Base-by-base conservation (phyloP, 2,329 filamentous ascomycete genomes). In the Aspergillus alliaceus region DNA sequence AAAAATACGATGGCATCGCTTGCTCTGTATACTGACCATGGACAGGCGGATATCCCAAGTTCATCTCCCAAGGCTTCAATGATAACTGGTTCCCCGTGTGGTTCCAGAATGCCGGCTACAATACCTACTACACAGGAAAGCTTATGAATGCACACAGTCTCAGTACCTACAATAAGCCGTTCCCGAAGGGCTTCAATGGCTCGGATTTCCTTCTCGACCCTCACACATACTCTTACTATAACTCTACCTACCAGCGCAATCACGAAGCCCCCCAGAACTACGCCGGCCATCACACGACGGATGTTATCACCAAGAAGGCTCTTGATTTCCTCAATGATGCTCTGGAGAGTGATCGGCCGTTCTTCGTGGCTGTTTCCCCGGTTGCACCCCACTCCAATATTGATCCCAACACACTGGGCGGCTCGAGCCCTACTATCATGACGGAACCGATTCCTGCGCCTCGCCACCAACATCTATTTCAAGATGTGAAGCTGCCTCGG, bases 331-430 rank as follows among this genome's bases (percentile, higher is more conserved):
- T 91, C 0, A 80, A 86, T 2, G 82, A 89, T 51, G 88, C 84
- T 0, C 75, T 86, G 2, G 68, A 73, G 0, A 74, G 77, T 0
- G 71, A 78, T 0, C 77, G 80, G 15, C 89, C 89, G 0, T 91
- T 90, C 72, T 90, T 91, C 66, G 69, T 91, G 4, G 81, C 80
- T 0, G 78, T 89, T 8, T 84, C 88, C 0, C 89, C 88, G 0
- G 80, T 87, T 6, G 87, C 84, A 0, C 88, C 89, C 0, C 89
- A 91, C 64, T 81, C 81, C 22, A 85, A 86, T 58, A 75, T 82
- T 4, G 67, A 79, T 40, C 78, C 80, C 7, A 59, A 60, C 39
- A 47, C 66, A 57, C 59, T 64, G 3, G 62, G 70, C 12, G 48
- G 20, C 42, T 57, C 61, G 22, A 66, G 65, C 9, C 59, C 59